These are phyloP conservation scores for Peronospora farinosa DNA, from an alignment of 352 stramenopile species.

Conservation along the genomic window DNA sequence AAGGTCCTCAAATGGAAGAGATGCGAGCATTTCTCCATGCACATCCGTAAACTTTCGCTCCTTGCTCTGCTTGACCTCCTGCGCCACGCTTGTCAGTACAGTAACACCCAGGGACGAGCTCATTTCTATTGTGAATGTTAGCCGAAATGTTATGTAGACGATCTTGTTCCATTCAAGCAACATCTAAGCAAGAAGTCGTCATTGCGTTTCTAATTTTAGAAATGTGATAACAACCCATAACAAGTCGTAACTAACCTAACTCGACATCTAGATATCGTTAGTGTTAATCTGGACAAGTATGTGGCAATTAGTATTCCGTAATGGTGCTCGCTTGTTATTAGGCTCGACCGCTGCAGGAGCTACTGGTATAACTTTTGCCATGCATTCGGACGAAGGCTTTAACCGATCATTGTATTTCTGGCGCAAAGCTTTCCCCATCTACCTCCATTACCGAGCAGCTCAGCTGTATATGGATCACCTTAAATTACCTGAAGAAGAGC, in stretches of 20 bases:
- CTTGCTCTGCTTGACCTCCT: conserved; percentile 35
- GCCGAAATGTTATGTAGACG: background rate
- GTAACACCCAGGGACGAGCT: conserved; percentile 25
- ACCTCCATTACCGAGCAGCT: conserved; percentile 69
- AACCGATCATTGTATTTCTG: conserved; percentile 79
- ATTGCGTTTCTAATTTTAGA: background rate
- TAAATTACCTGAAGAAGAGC: conserved; percentile 38
- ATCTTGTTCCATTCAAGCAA: background rate
- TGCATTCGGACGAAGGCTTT: conserved; percentile 75
- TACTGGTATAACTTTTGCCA: conserved; percentile 47
- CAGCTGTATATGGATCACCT: conserved; percentile 70
- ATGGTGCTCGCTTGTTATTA: conserved; percentile 55
- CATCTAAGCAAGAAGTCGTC: too few relatives aligned
- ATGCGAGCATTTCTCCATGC: conserved; percentile 47
- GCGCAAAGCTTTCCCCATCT: conserved; percentile 84
- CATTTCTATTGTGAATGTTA: conserved; percentile 9
- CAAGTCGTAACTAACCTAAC: too few relatives aligned
- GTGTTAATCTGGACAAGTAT: conserved; percentile 1
- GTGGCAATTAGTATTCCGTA: conserved; percentile 47
- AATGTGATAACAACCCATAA: background rate
- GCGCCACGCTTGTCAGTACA: conserved; percentile 39
- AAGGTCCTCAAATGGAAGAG: conserved; percentile 34
- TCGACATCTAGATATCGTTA: too few relatives aligned
- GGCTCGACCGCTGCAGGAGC: conserved; percentile 40
- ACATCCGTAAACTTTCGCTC: conserved; percentile 24